phyloP scores from a whole-genome alignment of 495 filamentous ascomycete species.

The Penicillium desertorum region DNA sequence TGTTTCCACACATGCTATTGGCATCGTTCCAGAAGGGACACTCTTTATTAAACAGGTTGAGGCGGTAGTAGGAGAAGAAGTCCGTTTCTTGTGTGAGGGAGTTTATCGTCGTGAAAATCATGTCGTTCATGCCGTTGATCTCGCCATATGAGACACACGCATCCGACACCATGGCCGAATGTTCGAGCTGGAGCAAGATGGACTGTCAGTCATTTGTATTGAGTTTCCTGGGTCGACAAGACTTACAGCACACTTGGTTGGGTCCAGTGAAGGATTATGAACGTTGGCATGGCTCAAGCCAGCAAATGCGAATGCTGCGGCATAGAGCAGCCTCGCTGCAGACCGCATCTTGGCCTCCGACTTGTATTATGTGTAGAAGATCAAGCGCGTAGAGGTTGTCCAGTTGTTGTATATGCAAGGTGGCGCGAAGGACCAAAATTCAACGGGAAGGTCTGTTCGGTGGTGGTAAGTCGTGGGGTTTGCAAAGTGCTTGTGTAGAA shows the following conservation, averaged over 20 bases:
- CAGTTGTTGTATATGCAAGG: slow-evolving; percentile 14
- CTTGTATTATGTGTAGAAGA: slow-evolving; percentile 1
- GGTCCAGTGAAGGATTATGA: slow-evolving; percentile 39
- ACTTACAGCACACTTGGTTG: slow-evolving; percentile 67
- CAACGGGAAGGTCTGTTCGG: not conserved
- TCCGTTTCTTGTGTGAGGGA: slow-evolving; percentile 83
- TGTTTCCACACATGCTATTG: slow-evolving; percentile 94
- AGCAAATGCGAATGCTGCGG: slow-evolving; percentile 74
- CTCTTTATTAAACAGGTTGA: slow-evolving; percentile 93
- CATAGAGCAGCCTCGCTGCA: slow-evolving; percentile 67
- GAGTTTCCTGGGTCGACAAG: slow-evolving; percentile 1
- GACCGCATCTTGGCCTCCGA: slow-evolving; percentile 56
- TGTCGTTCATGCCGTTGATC: slow-evolving; percentile 78
- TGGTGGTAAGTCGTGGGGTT: not conserved
- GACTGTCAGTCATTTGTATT: slow-evolving; percentile 5
- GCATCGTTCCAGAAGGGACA: slow-evolving; percentile 97
- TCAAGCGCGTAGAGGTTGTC: not conserved
- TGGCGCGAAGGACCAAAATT: slow-evolving; percentile 18
- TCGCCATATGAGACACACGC: slow-evolving; percentile 90
- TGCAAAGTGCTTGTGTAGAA: not conserved
- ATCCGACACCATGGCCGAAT: slow-evolving; percentile 69
- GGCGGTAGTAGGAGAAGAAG: slow-evolving; percentile 95
- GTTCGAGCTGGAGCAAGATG: slow-evolving; percentile 54
- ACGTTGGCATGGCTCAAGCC: slow-evolving; percentile 45
- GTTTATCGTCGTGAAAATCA: slow-evolving; percentile 75